A percentile compares a stretch with the other conserved stretches of the same genome.
These are phyloP conservation scores for Chlorella vulgaris DNA, from an alignment of 139 green algal species.

Conservation along the genomic window DNA sequence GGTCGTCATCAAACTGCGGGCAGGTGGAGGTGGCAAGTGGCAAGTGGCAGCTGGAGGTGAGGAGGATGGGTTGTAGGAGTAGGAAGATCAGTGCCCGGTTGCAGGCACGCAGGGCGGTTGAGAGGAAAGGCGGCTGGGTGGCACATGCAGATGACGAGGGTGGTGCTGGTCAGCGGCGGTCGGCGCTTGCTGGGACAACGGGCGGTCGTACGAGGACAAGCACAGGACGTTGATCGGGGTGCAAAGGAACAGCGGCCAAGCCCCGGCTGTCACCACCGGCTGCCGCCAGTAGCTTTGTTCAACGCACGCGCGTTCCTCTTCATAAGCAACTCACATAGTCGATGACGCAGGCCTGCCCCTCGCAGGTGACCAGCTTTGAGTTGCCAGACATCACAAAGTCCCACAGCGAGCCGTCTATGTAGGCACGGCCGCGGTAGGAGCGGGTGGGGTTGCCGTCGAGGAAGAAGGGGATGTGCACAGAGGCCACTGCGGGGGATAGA, in stretches of 20 bases:
- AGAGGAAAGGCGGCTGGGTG: not conserved
- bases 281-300: too few relatives aligned
- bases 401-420: conserved; percentile 63
- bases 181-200: too few relatives aligned
- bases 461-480: conserved; percentile 75
- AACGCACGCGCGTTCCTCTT: too few relatives aligned
- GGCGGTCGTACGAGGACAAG: too few relatives aligned
- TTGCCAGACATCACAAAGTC: conserved; percentile 57
- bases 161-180: too few relatives aligned
- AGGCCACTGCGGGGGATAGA: conserved; percentile 13
- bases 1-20: conserved; percentile 50
- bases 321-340: conserved; percentile 48
- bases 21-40: too few relatives aligned
- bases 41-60: not conserved
- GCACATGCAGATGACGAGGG: too few relatives aligned
- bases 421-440: conserved; percentile 46
- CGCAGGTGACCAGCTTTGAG: conserved; percentile 40
- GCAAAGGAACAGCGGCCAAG: not conserved
- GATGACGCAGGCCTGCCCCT: conserved; percentile 47
- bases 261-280: too few relatives aligned
- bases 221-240: too few relatives aligned
- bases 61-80: too few relatives aligned
- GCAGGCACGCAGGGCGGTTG: not conserved
- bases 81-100: too few relatives aligned
- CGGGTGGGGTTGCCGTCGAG: conserved; percentile 56